Percentiles rank a stretch among this genome's conserved stretches.
Evolutionary conservation across 257 asterid species (phyloP).

Genomic region (Anisodus tanguticus): DNA sequence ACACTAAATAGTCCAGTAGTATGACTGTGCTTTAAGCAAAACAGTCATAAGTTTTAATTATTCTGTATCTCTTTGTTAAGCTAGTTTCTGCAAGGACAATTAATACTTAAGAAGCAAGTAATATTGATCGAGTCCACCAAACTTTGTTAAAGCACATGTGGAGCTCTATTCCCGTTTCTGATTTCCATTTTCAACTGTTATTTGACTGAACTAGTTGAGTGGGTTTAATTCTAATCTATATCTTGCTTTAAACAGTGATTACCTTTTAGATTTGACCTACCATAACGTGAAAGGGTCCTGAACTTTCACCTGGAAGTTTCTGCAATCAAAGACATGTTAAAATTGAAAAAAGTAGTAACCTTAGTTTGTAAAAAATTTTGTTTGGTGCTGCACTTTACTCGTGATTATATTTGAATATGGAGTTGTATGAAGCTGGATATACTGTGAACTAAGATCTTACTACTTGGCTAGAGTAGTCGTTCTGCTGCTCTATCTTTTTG

Average conservation of each 20-base stretch:
- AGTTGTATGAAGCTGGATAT: background rate
- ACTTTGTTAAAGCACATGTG: conserved; percentile 16
- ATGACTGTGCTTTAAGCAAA: background rate
- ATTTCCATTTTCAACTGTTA: conserved; percentile 14
- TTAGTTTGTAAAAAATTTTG: background rate
- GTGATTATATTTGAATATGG: background rate
- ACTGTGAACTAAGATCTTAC: background rate
- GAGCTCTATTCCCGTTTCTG: background rate
- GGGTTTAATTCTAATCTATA: background rate
- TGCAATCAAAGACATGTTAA: conserved; percentile 4
- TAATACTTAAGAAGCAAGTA: background rate
- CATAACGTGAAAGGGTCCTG: background rate
- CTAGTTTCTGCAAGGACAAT: background rate
- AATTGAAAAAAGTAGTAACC: background rate
- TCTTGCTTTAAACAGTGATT: background rate
- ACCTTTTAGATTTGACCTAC: background rate
- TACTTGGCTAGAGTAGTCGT: background rate
- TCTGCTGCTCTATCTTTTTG: conserved; percentile 11
- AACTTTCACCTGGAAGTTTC: conserved; percentile 18
- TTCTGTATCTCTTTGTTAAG: background rate
- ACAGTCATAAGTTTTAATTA: background rate
- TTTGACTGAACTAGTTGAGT: background rate
- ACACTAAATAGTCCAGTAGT: background rate
- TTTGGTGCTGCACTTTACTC: background rate
- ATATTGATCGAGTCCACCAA: background rate